Evolutionary conservation across 2,329 filamentous ascomycete species (phyloP), one percentile per base, ranked within the genome.

Genomic region (Aspergillus sp.): DNA sequence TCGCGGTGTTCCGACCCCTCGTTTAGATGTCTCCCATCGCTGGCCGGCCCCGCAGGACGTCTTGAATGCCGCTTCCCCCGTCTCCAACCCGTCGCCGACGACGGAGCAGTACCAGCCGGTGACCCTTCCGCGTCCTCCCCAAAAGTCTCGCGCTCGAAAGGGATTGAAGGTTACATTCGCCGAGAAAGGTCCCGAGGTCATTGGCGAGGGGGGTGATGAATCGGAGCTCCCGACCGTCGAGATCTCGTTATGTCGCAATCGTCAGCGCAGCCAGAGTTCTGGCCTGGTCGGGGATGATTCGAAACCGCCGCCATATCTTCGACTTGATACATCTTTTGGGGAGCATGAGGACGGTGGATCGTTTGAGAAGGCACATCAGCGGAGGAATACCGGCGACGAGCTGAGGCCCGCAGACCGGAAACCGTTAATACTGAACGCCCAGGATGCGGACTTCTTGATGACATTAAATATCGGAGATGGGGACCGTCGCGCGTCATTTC

Each of bases 181-280:
- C 48, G 84, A 89, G 60, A 81, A 80, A 9, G 78, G 81, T 50
- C 91, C 92, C 5, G 88, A 91, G 44, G 73, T 96, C 56, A 97
- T 97, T 65, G 93, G 93, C 44, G 87, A 93, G 71, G 93, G 93
- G 53, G 93, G 93, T 31, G 93, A 97, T 65, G 91, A 96, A 70
- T 87, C 88, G 50, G 85, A 89, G 49, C 76, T 81, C 7, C 88
- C 89, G 1, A 82, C 86, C 1, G 77, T 84, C 17, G 88, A 94
- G 66, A 87, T 96, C 50, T 86, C 84, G 4, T 80, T 77, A 66
- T 77, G 55, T 66, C 68, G 61, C 66, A 66, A 58, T 49, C 60
- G 54, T 23, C 52, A 56, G 21, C 58, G 58, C 10, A 61, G 52
- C 34, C 50, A 56, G 34, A 64, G 70, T 17, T 44, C 50, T 6